Evolutionary conservation across 1,139 yeast genomes (phyloP), one percentile per base, ranked within the genome.

Genomic region (Casaregolazyma suthepensis): DNA sequence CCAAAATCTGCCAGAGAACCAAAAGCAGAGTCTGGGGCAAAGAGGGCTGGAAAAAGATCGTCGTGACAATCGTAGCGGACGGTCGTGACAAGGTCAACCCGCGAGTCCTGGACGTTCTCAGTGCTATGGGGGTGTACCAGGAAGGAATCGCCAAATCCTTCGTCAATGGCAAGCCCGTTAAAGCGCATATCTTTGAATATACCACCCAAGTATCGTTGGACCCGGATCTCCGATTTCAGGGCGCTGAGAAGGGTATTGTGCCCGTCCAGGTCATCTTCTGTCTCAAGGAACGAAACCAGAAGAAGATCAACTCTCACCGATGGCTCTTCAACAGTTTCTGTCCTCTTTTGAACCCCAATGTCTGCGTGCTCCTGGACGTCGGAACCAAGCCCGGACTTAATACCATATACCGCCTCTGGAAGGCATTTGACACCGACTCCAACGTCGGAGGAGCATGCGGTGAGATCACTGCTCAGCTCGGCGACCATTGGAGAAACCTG

Each of bases 391-490:
- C 97, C 17, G 89, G 87, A 59, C 79, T 79, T 49, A 84, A 85
- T 53, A 91, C 98, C 0, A 74, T 91, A 42, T 93, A 93, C 66
- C 93, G 90, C 62, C 75, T 93, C 58, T 93, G 99, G 99, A 93
- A 93, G 70, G 96, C 96, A 0, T 93, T 93, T 68, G 98, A 93
- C 68, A 80, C 85, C 63, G 97, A 93, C 68, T 89, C 97, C 1
- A 90, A 91, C 64, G 96, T 91, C 54, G 99, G 96, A 0, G 99
- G 98, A 60, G 98, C 96, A 0, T 96, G 97, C 17, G 99, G 99
- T 57, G 97, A 93, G 70, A 90, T 93, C 65, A 87, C 86, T 59
- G 90, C 97, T 1, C 86, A 91, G 87, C 88, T 87, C 63, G 98
- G 98, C 46, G 86, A 82, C 65, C 86, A 83, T 17, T 88, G 96